Evolutionary conservation across 352 stramenopile genomes (phyloP).

Genomic region (Phytophthora uliginosa): DNA sequence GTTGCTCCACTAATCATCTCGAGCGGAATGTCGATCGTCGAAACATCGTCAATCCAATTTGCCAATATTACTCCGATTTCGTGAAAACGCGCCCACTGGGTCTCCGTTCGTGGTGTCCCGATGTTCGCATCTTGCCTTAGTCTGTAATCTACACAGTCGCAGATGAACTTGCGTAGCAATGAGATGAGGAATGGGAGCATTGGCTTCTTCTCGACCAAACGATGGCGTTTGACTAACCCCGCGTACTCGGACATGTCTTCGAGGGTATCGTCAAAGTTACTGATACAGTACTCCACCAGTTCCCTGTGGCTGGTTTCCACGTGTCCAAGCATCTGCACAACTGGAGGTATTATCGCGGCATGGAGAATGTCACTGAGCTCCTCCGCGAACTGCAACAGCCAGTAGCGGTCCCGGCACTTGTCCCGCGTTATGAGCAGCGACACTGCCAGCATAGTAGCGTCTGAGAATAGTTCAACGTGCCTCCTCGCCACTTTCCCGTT

Average conservation of each 20-base stretch:
- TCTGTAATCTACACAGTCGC: not conserved
- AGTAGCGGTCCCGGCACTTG: not conserved
- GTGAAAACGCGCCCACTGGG: not conserved
- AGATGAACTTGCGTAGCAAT: not conserved
- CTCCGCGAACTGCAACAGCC: not conserved
- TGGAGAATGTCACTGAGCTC: not conserved
- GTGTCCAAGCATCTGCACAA: not conserved
- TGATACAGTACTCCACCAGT: not conserved
- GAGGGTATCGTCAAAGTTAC: not conserved
- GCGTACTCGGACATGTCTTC: not conserved
- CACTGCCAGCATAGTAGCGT: not conserved
- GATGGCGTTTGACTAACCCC: not conserved
- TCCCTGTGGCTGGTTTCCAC: not conserved
- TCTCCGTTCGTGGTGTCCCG: not conserved
- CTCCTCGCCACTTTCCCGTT: not conserved
- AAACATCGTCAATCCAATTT: not conserved
- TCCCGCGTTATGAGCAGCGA: not conserved
- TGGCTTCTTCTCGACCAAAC: not conserved
- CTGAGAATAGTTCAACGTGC: not conserved
- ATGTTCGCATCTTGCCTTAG: not conserved
- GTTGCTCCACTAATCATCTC: not conserved
- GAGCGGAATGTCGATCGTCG: not conserved
- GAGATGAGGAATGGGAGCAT: not conserved
- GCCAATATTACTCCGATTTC: not conserved
- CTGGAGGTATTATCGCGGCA: not conserved